These are phyloP conservation scores for Wallacemonas collosoma DNA, from an alignment of 208 protist genomes.

Conservation along the genomic window DNA sequence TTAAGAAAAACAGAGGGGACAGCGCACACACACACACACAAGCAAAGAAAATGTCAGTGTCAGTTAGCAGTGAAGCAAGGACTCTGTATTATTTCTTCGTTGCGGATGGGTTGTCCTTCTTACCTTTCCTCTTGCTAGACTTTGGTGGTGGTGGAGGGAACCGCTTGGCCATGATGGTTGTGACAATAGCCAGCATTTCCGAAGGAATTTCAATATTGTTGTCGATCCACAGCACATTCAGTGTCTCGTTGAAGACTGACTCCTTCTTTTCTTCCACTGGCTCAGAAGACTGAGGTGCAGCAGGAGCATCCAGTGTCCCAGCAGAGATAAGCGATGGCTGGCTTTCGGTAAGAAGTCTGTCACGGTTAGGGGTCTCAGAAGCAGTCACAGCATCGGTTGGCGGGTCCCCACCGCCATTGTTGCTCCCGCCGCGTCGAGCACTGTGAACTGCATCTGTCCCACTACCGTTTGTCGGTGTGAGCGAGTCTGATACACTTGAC, in stretches of 20 bases:
- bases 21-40: too few relatives aligned
- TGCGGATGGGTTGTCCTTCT: background rate
- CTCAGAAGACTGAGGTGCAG: background rate
- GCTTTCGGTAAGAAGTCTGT: background rate
- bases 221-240: slow-evolving; percentile 63
- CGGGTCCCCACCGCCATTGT: background rate
- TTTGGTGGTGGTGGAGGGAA: slow-evolving; percentile 50
- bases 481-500: background rate
- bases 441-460: background rate
- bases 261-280: background rate
- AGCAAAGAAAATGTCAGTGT: too few relatives aligned
- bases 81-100: too few relatives aligned
- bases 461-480: background rate
- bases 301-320: background rate
- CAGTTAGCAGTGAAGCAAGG: too few relatives aligned
- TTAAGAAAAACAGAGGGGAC: too few relatives aligned
- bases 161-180: slow-evolving; percentile 46
- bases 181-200: slow-evolving; percentile 41
- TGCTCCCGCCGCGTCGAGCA: background rate
- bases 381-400: background rate
- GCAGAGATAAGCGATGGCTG: background rate
- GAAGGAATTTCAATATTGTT: slow-evolving; percentile 47
- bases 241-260: slow-evolving; percentile 34
- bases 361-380: background rate
- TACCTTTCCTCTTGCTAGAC: slow-evolving; percentile 38